A percentile compares a stretch with the other conserved stretches of the same genome.
Conservation (phyloP, 495 filamentous ascomycete species). For the Recurvomyces mirabilis region DNA sequence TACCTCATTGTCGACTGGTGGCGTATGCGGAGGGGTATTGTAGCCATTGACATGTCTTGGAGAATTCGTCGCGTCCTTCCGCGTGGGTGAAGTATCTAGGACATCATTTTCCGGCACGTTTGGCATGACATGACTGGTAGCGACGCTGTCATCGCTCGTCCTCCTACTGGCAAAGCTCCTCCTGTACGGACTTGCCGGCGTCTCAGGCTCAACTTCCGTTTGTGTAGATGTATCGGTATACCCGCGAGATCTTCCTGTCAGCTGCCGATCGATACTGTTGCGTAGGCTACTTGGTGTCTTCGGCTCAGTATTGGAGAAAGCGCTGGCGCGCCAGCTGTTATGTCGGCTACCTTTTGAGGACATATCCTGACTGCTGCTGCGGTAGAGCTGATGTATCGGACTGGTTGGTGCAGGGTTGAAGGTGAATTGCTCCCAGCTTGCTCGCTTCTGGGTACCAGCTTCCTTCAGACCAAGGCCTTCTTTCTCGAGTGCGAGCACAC, state of each 20-base stretch:
- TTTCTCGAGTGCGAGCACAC: conserved; percentile 72
- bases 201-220: conserved; percentile 17
- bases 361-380: conserved; percentile 54
- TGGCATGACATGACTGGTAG: conserved; percentile 1
- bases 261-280: conserved; percentile 28
- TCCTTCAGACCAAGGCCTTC: conserved; percentile 78
- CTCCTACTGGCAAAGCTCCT: background rate
- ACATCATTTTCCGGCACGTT: conserved; percentile 12
- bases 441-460: conserved; percentile 59
- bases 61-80: background rate
- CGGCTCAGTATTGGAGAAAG: conserved; percentile 22
- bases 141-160: background rate
- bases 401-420: conserved; percentile 66
- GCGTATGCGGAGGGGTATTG: conserved; percentile 16
- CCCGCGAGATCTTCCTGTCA: background rate
- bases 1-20: too few relatives aligned
- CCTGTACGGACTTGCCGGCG: background rate
- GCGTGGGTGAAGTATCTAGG: conserved; percentile 9
- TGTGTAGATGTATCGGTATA: conserved; percentile 18
- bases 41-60: conserved; percentile 6
- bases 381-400: conserved; percentile 59
- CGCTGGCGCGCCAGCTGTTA: conserved; percentile 31
- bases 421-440: conserved; percentile 64
- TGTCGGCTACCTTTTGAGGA: conserved; percentile 15
- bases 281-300: conserved; percentile 19